Conservation (phyloP, 2,329 filamentous ascomycete species). For the Pseudogymnoascus sp. region DNA sequence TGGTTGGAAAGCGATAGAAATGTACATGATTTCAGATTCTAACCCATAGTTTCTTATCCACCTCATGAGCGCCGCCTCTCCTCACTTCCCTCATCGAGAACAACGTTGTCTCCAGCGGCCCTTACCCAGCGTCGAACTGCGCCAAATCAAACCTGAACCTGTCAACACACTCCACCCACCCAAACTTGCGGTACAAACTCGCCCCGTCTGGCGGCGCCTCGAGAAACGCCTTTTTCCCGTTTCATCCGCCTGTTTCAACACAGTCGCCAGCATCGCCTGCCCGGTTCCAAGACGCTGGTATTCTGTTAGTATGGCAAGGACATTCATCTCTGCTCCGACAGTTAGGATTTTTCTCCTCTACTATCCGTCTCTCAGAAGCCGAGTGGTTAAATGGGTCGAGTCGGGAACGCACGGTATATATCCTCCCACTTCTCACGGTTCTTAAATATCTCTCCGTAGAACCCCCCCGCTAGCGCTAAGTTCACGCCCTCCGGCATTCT, state of each 20-base stretch:
- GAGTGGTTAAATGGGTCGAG: too few species aligned
- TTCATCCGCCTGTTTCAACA: constrained; percentile 31
- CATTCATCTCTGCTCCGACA: constrained; percentile 21
- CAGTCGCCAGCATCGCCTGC: constrained; percentile 29
- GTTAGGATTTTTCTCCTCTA: neutral
- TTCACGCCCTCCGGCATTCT: neutral
- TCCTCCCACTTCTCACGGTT: neutral
- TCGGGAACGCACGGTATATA: neutral
- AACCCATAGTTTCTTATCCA: constrained; percentile 8
- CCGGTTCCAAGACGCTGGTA: constrained; percentile 32
- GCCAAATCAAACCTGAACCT: constrained; percentile 19
- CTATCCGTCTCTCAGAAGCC: too few species aligned
- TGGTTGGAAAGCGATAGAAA: constrained; percentile 2
- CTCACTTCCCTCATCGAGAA: constrained; percentile 1
- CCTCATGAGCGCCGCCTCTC: neutral
- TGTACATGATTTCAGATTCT: constrained; percentile 8
- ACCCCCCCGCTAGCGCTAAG: neutral
- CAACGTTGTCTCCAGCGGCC: neutral
- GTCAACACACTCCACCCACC: constrained; percentile 27
- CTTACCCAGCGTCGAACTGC: neutral
- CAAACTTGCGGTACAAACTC: constrained; percentile 32
- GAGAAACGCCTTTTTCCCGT: constrained; percentile 29
- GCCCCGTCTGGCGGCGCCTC: constrained; percentile 32
- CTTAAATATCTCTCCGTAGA: neutral
- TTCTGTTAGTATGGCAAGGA: constrained; percentile 31